These are phyloP conservation scores for Chenopodium quinoa DNA, from an alignment of 148 eudicot species.

Conservation along the genomic window DNA sequence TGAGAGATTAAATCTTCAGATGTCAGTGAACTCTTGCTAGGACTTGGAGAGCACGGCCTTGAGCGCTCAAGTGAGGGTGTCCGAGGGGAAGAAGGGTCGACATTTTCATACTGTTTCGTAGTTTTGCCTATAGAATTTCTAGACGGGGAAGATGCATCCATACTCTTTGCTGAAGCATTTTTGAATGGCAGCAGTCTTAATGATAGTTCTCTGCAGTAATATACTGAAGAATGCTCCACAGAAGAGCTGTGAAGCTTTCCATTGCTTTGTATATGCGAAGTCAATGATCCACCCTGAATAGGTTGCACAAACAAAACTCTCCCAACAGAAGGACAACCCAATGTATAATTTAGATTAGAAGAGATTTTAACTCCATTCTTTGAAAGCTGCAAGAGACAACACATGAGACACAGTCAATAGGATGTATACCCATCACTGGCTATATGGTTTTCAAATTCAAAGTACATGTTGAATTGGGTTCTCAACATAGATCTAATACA, in stretches of 20 bases:
- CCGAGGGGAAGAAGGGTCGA: slow-evolving; percentile 58
- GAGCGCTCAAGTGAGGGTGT: slow-evolving; percentile 55
- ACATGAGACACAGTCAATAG: slow-evolving; percentile 1
- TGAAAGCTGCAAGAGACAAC: slow-evolving; percentile 47
- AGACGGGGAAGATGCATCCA: slow-evolving; percentile 20
- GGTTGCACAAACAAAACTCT: slow-evolving; percentile 62
- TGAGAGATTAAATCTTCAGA: slow-evolving; percentile 36
- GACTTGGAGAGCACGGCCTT: slow-evolving; percentile 47
- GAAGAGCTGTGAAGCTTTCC: slow-evolving; percentile 28
- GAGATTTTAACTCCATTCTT: slow-evolving; percentile 75
- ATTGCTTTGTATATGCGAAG: slow-evolving; percentile 29
- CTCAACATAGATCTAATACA: not conserved
- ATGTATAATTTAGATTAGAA: slow-evolving; percentile 51
- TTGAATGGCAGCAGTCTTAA: slow-evolving; percentile 44
- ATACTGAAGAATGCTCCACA: slow-evolving; percentile 26
- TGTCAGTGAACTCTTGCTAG: slow-evolving; percentile 35
- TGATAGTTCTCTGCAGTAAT: slow-evolving; percentile 49
- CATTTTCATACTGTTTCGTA: slow-evolving; percentile 38
- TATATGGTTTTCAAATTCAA: not conserved
- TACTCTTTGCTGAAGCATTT: slow-evolving; percentile 23
- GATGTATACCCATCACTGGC: not conserved
- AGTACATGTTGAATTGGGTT: not conserved
- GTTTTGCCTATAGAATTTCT: slow-evolving; percentile 21
- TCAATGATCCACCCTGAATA: slow-evolving; percentile 38
- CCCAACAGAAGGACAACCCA: slow-evolving; percentile 73